These are phyloP conservation scores for Lentinula guzmanii DNA, from an alignment of 768 basidiomycete species.

Conservation along the genomic window DNA sequence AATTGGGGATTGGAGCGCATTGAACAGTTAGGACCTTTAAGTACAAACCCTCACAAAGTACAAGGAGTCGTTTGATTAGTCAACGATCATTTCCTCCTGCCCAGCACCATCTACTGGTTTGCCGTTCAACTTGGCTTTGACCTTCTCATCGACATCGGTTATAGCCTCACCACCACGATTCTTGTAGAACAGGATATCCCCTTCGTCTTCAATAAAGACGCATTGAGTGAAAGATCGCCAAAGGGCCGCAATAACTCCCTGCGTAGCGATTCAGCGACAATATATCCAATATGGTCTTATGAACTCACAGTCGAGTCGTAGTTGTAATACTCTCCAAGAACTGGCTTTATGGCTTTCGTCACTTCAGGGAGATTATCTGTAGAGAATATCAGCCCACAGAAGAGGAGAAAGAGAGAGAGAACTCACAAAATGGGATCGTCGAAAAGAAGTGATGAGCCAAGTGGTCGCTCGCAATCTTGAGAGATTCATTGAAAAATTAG, in stretches of 20 bases:
- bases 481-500: not conserved
- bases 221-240: slow-evolving; percentile 59
- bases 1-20: too few species aligned
- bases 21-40: too few species aligned
- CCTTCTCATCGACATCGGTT: slow-evolving; percentile 14
- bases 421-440: slow-evolving; percentile 53
- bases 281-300: too few species aligned
- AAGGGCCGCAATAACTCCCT: slow-evolving; percentile 40
- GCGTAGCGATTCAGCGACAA: not conserved
- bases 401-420: slow-evolving; percentile 8
- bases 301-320: slow-evolving; percentile 48
- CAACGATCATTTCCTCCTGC: slow-evolving; percentile 1
- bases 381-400: not conserved
- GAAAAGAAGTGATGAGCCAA: slow-evolving; percentile 60
- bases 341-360: slow-evolving; percentile 38
- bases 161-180: slow-evolving; percentile 39
- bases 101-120: not conserved
- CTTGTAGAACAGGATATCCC: slow-evolving; percentile 49
- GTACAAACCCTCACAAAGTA: too few species aligned
- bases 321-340: slow-evolving; percentile 51
- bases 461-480: slow-evolving; percentile 41
- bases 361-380: slow-evolving; percentile 45
- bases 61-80: not conserved
- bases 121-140: not conserved
- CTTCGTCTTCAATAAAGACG: slow-evolving; percentile 51